Evolutionary conservation across 2,329 filamentous ascomycete species (phyloP), one percentile per base, ranked within the genome.

Genomic region (Tolypocladium album): DNA sequence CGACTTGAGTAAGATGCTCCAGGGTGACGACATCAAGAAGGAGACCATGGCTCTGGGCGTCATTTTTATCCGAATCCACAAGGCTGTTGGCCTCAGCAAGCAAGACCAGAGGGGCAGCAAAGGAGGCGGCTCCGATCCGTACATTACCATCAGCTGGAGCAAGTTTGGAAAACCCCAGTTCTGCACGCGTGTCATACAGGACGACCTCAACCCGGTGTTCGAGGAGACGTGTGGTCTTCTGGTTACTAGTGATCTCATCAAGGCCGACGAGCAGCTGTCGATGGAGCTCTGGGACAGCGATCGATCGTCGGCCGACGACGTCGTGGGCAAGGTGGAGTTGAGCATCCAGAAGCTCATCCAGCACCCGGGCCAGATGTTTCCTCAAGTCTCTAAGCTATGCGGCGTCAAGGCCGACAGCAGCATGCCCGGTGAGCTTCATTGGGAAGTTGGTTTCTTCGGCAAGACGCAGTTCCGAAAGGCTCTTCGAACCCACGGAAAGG

Each of bases 91-190:
- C 0, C 81, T 99, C 61, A 96, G 90, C 78, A 97, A 96, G 75
- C 93, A 97, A 70, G 94, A 99, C 70, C 75, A 77, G 56, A 86
- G 90, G 61, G 92, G 92, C 47, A 92, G 87, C 68, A 82, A 88
- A 58, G 89, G 91, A 22, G 93, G 94, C 40, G 93, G 93, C 53
- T 95, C 90, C 57, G 94, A 99, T 67, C 92, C 93, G 0, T 97
- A 97, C 72, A 95, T 97, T 70, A 97, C 93, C 39, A 82, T 97
- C 42, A 88, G 89, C 47, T 97, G 95, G 78, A 95, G 90, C 68
- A 97, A 97, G 73, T 97, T 97, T 67, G 90, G 89, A 60, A 99
- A 99, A 76, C 93, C 93, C 1, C 95, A 96, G 84, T 97, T 96
- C 74, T 97, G 92, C 74, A 97, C 94, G 1, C 87, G 94, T 56